phyloP scores from a whole-genome alignment of 306 rosid species.

The Pyrus betulifolia region DNA sequence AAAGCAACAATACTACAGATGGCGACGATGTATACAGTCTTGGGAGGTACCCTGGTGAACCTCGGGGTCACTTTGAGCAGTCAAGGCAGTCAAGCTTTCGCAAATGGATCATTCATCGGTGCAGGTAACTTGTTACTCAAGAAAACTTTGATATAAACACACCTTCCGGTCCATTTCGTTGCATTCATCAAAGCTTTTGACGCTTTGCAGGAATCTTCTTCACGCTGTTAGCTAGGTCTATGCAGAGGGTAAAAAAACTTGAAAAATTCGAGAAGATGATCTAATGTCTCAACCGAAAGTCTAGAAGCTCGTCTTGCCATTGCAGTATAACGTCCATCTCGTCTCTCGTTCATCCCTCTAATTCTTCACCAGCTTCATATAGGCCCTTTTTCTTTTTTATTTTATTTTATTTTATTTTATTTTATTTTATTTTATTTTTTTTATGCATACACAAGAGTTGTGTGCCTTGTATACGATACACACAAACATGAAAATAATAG shows the following conservation, averaged over 20 bases:
- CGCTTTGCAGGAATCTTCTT: slow-evolving; percentile 54
- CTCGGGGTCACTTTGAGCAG: slow-evolving; percentile 64
- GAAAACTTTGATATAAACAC: not conserved
- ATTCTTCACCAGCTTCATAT: not conserved
- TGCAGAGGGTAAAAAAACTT: slow-evolving; percentile 68
- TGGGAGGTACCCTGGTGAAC: slow-evolving; percentile 79
- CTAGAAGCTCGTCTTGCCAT: not conserved
- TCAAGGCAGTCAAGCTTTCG: slow-evolving; percentile 65
- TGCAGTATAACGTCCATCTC: not conserved
- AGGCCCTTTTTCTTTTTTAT: not conserved
- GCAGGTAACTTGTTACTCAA: slow-evolving; percentile 48
- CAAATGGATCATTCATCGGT: slow-evolving; percentile 77
- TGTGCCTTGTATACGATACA: slow-evolving; percentile 3
- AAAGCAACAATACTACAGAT: slow-evolving; percentile 78
- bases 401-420: not conserved
- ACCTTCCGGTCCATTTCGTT: slow-evolving; percentile 1
- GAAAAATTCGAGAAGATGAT: slow-evolving; percentile 80
- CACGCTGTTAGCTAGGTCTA: slow-evolving; percentile 49
- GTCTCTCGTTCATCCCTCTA: not conserved
- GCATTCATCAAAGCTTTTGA: not conserved
- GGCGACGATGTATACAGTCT: slow-evolving; percentile 73
- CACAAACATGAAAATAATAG: not conserved
- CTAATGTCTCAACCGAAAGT: slow-evolving; percentile 11
- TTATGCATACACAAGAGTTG: slow-evolving; percentile 9
- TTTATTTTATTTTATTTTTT: not conserved